Conservation (phyloP, 106 monocot species). For the Dioscorea dumetorum region DNA sequence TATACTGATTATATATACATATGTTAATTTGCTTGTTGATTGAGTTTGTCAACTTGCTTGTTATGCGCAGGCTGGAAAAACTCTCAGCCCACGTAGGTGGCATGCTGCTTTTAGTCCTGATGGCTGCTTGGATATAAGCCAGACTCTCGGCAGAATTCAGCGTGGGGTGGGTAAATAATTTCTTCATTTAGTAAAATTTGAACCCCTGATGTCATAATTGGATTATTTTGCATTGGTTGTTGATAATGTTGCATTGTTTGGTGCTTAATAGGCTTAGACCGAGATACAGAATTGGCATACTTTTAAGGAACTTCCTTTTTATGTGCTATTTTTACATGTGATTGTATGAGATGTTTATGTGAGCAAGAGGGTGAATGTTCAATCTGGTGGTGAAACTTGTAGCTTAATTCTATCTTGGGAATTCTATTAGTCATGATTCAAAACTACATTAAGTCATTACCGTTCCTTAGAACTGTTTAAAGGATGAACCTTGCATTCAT, state of each 20-base stretch:
- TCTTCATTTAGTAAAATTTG: neutral
- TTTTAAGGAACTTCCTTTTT: neutral
- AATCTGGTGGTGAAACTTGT: too few species aligned
- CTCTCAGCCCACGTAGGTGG: conserved; percentile 60
- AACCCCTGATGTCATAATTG: neutral
- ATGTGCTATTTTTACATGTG: too few species aligned
- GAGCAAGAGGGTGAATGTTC: too few species aligned
- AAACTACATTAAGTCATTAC: too few species aligned
- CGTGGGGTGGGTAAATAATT: conserved; percentile 36
- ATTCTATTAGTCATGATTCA: too few species aligned
- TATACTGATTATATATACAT: too few species aligned
- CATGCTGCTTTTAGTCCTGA: conserved; percentile 58
- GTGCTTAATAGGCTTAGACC: neutral
- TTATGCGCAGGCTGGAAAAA: conserved; percentile 53
- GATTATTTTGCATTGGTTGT: neutral
- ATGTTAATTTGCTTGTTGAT: neutral
- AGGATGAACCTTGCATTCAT: neutral
- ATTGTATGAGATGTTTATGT: too few species aligned
- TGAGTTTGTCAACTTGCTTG: neutral
- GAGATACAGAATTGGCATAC: neutral
- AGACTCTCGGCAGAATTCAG: conserved; percentile 49
- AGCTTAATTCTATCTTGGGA: too few species aligned
- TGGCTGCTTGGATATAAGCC: conserved; percentile 53
- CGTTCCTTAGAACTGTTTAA: neutral
- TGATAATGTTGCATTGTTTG: neutral